Percentiles rank a stretch among this genome's conserved stretches.
Conservation (phyloP, 345 rosid genomes). For the Salix brachista region DNA sequence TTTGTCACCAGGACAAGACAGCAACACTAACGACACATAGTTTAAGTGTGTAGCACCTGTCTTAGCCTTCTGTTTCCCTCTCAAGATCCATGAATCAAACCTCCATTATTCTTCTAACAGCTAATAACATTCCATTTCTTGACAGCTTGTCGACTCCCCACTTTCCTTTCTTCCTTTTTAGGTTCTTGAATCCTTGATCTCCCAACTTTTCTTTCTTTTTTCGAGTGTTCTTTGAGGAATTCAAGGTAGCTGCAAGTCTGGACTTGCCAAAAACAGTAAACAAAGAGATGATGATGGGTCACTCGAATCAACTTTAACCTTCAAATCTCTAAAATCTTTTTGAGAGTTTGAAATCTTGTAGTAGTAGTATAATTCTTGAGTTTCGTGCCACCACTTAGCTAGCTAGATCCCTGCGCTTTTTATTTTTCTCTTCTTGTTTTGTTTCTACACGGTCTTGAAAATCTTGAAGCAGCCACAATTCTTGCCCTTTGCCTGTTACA, state of each 20-base stretch:
- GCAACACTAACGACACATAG: neutral
- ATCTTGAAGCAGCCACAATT: neutral
- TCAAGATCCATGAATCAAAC: slow-evolving; percentile 33
- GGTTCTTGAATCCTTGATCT: slow-evolving; percentile 26
- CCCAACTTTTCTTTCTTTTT: slow-evolving; percentile 2
- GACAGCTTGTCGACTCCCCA: slow-evolving; percentile 25
- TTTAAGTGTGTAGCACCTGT: neutral
- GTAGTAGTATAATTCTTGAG: neutral
- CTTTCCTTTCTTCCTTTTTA: slow-evolving; percentile 6
- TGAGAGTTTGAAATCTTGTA: neutral
- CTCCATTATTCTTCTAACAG: slow-evolving; percentile 3
- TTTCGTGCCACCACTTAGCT: neutral
- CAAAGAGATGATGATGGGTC: neutral
- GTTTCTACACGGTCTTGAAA: neutral
- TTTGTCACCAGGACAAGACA: neutral
- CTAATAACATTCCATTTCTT: slow-evolving; percentile 15
- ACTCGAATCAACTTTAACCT: slow-evolving; percentile 3
- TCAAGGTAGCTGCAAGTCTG: slow-evolving; percentile 38
- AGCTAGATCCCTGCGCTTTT: neutral
- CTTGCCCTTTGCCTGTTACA: neutral
- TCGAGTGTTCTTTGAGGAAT: slow-evolving; percentile 34
- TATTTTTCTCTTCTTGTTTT: neutral
- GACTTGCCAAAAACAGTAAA: slow-evolving; percentile 23
- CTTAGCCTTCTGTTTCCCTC: slow-evolving; percentile 23
- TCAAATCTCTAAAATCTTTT: neutral